Evolutionary conservation across 257 asterid genomes (phyloP).

Genomic region (Nicotiana knightiana): DNA sequence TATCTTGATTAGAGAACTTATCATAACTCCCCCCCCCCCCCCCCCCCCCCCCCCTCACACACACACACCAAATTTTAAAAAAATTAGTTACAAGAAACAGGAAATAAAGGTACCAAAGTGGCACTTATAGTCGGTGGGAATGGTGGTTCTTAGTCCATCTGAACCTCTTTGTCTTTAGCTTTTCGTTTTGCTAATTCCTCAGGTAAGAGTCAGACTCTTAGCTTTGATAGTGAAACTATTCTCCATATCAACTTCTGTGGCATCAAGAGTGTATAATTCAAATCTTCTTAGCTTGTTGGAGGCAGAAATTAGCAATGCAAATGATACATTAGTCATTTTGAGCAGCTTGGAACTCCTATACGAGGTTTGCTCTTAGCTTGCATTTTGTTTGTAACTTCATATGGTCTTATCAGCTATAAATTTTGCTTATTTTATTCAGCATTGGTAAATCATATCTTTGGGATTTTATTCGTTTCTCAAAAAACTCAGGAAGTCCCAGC

Average conservation of each 20-base stretch:
- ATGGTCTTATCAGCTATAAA: not conserved
- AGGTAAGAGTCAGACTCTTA: slow-evolving; percentile 86
- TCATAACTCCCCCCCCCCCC: not conserved
- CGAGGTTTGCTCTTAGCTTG: slow-evolving; percentile 47
- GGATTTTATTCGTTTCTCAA: not conserved
- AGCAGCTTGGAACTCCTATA: slow-evolving; percentile 80
- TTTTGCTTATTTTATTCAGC: not conserved
- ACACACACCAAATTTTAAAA: not conserved
- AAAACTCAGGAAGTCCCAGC: not conserved
- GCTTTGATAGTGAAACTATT: slow-evolving; percentile 91
- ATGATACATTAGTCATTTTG: slow-evolving; percentile 71
- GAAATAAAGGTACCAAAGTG: not conserved
- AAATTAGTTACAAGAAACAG: not conserved
- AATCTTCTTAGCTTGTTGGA: slow-evolving; percentile 72
- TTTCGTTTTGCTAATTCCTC: slow-evolving; percentile 25
- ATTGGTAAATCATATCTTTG: not conserved
- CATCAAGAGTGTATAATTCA: slow-evolving; percentile 57
- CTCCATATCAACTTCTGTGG: slow-evolving; percentile 73
- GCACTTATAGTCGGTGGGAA: not conserved
- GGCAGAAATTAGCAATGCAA: slow-evolving; percentile 56
- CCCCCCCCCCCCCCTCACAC: too few species aligned
- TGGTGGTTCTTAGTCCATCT: not conserved
- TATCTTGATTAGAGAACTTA: not conserved
- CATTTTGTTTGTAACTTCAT: not conserved
- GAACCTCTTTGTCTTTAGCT: not conserved